phyloP scores from a whole-genome alignment of 805 yeast genomes.

The Millerozyma miso region DNA sequence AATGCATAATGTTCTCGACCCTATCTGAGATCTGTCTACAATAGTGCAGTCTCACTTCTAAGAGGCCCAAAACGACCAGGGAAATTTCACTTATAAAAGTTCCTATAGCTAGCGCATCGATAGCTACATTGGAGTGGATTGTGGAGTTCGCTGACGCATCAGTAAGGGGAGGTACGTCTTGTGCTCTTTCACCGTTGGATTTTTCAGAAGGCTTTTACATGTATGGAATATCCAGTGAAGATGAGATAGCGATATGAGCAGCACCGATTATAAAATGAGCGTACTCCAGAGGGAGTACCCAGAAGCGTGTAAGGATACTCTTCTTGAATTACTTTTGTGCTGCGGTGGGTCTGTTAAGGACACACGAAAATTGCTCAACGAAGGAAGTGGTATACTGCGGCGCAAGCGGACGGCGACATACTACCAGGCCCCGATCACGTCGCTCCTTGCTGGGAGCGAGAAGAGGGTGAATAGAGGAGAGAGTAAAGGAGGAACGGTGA shows the following conservation, averaged over 20 bases:
- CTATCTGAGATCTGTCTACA: neutral
- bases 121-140: too few species aligned
- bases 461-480: neutral
- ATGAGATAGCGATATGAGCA: neutral
- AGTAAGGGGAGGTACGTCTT: neutral
- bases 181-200: neutral
- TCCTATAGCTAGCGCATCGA: too few species aligned
- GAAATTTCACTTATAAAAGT: too few species aligned
- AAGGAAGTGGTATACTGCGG: constrained; percentile 17
- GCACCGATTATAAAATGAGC: constrained; percentile 25
- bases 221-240: neutral
- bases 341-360: constrained; percentile 50
- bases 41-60: neutral
- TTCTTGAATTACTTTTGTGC: constrained; percentile 48
- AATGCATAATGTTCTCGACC: neutral
- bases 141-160: too few species aligned
- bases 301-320: constrained; percentile 30
- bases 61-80: too few species aligned
- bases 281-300: constrained; percentile 40
- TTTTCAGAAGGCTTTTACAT: too few species aligned
- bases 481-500: constrained; percentile 22
- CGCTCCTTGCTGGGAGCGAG: constrained; percentile 6
- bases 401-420: constrained; percentile 6
- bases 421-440: constrained; percentile 13
- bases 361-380: constrained; percentile 40